phyloP scores from a whole-genome alignment of 192 early-diverging fungal genomes.

The Linderina pennispora region DNA sequence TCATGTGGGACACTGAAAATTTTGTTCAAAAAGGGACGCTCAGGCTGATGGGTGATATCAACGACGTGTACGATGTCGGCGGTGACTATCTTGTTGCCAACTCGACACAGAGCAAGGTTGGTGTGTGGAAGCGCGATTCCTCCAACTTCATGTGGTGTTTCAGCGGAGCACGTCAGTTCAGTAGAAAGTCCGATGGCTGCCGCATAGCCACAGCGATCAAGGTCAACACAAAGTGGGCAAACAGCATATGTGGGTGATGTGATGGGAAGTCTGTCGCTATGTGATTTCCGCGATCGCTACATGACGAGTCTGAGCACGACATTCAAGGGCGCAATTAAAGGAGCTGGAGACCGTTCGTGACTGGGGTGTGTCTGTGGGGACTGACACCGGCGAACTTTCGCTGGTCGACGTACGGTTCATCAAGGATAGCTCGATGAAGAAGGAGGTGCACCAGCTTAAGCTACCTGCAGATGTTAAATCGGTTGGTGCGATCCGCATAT shows the following conservation, averaged over 20 bases:
- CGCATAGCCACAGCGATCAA: constrained; percentile 3
- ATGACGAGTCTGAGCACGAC: constrained; percentile 13
- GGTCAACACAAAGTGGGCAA: too few species aligned
- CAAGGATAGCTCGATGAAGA: too few species aligned
- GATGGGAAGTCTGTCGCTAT: constrained; percentile 8
- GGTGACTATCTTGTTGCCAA: constrained; percentile 36
- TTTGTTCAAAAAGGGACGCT: constrained; percentile 25
- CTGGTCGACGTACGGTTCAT: constrained; percentile 24
- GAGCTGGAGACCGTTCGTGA: constrained; percentile 6
- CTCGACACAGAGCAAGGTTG: constrained; percentile 19
- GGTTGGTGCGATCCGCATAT: constrained; percentile 12
- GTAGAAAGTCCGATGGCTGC: not conserved
- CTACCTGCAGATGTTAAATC: too few species aligned
- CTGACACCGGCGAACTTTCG: constrained; percentile 8
- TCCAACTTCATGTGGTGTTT: constrained; percentile 39
- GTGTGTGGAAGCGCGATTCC: constrained; percentile 37
- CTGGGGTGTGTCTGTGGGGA: constrained; percentile 19
- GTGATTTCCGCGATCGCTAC: constrained; percentile 32
- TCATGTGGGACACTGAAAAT: constrained; percentile 17
- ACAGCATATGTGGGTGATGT: constrained; percentile 20
- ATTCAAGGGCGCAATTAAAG: too few species aligned
- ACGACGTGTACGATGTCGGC: constrained; percentile 35
- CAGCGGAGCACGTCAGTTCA: constrained; percentile 33
- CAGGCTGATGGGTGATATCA: constrained; percentile 22
- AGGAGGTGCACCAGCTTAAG: too few species aligned